Evolutionary conservation across 2,329 filamentous ascomycete species (phyloP).

Genomic region (Xylariaceae sp.): DNA sequence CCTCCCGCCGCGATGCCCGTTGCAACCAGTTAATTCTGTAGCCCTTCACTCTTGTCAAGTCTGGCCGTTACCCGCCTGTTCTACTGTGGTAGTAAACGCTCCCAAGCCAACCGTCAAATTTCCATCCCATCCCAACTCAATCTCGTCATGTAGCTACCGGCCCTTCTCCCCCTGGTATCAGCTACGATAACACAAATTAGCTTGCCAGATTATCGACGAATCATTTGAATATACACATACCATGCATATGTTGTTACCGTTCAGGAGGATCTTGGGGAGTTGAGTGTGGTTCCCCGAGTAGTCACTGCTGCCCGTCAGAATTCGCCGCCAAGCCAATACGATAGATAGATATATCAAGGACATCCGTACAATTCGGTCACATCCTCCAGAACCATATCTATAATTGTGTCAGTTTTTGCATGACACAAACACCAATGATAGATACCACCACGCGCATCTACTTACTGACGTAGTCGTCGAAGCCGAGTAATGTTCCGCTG

Average conservation of each 20-base stretch:
- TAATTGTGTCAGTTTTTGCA: slow-evolving; percentile 7
- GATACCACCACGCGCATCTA: slow-evolving; percentile 45
- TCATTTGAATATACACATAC: slow-evolving; percentile 57
- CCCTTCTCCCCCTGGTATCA: slow-evolving; percentile 79
- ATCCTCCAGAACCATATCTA: slow-evolving; percentile 98
- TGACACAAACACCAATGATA: background rate
- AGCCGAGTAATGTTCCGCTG: slow-evolving; percentile 88
- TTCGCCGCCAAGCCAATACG: background rate
- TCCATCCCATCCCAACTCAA: background rate
- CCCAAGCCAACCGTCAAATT: background rate
- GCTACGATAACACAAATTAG: slow-evolving; percentile 47
- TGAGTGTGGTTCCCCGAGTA: slow-evolving; percentile 87
- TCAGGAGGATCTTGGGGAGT: slow-evolving; percentile 90
- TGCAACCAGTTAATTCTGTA: background rate
- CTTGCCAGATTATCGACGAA: background rate
- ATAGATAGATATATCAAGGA: background rate
- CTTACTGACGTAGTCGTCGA: slow-evolving; percentile 99
- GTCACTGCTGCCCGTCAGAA: slow-evolving; percentile 63
- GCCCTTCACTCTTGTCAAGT: background rate
- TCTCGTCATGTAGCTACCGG: slow-evolving; percentile 47
- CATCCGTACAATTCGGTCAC: slow-evolving; percentile 87
- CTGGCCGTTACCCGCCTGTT: background rate
- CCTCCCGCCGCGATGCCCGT: background rate
- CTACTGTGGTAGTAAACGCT: background rate
- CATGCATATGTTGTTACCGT: slow-evolving; percentile 99